phyloP scores from a whole-genome alignment of 306 rosid genomes.

The Prunus armeniaca region DNA sequence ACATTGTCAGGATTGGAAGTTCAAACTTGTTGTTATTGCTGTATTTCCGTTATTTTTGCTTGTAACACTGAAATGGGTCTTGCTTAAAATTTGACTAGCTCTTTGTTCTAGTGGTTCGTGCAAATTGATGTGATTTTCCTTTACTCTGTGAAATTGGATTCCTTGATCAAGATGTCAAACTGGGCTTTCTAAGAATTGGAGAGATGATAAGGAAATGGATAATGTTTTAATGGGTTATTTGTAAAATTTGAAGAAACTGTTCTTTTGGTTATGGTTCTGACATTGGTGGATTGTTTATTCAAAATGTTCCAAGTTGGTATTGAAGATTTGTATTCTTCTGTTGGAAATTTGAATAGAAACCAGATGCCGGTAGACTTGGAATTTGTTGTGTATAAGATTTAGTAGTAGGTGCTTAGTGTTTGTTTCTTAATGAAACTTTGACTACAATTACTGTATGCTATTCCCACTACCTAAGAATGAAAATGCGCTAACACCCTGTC shows the following conservation, averaged over 20 bases:
- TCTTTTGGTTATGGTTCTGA: background rate
- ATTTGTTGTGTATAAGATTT: background rate
- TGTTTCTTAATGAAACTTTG: conserved; percentile 5
- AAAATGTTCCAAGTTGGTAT: background rate
- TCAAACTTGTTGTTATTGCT: conserved; percentile 14
- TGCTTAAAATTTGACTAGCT: background rate
- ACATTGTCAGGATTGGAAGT: background rate
- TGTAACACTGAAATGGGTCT: background rate
- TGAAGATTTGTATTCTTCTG: background rate
- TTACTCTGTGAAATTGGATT: background rate
- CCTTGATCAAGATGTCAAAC: background rate
- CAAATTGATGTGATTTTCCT: background rate
- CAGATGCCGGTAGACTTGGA: background rate
- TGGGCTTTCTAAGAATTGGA: background rate
- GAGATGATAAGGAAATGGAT: background rate
- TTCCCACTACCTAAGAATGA: background rate
- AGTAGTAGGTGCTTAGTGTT: background rate
- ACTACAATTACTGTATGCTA: background rate
- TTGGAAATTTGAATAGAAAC: background rate
- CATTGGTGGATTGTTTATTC: background rate
- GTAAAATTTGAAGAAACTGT: background rate
- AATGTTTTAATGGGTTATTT: background rate
- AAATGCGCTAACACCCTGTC: background rate
- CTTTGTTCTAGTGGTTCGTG: background rate
- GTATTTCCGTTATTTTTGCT: background rate